A percentile compares a stretch with the other conserved stretches of the same genome.
Conservation (phyloP, 169 alveolate species). For the Plasmodium knowlesi region DNA sequence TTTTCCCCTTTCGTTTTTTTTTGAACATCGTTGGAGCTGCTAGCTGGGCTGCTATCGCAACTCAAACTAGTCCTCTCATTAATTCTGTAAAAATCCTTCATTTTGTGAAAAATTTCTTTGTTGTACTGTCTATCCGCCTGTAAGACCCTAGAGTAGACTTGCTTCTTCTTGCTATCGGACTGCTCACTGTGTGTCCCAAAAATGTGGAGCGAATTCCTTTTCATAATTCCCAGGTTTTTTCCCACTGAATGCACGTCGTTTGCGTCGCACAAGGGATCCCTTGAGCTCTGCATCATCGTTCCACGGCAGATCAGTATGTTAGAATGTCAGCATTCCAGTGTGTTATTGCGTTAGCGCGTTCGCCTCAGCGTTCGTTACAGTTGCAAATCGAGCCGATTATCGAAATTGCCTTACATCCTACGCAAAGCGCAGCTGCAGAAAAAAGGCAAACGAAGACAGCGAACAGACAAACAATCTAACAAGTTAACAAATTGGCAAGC, state of each 20-base stretch:
- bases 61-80: background rate
- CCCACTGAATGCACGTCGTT: background rate
- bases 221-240: background rate
- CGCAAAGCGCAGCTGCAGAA: background rate
- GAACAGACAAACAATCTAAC: background rate
- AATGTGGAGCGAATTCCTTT: background rate
- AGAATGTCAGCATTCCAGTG: background rate
- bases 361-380: background rate
- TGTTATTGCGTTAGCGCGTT: background rate
- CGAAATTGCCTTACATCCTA: background rate
- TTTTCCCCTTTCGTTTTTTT: background rate
- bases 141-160: conserved; percentile 2
- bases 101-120: conserved; percentile 15
- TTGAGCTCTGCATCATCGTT: conserved; percentile 1
- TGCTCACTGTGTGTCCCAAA: background rate
- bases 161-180: conserved; percentile 2
- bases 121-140: background rate
- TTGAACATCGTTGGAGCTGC: background rate
- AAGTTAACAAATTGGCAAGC: background rate
- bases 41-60: background rate
- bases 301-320: background rate
- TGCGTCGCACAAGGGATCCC: conserved; percentile 18
- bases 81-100: conserved; percentile 49
- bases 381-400: background rate
- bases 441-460: background rate